Conservation (phyloP, 2,329 filamentous ascomycete species). For the Calonectria pseudoreteaudii region DNA sequence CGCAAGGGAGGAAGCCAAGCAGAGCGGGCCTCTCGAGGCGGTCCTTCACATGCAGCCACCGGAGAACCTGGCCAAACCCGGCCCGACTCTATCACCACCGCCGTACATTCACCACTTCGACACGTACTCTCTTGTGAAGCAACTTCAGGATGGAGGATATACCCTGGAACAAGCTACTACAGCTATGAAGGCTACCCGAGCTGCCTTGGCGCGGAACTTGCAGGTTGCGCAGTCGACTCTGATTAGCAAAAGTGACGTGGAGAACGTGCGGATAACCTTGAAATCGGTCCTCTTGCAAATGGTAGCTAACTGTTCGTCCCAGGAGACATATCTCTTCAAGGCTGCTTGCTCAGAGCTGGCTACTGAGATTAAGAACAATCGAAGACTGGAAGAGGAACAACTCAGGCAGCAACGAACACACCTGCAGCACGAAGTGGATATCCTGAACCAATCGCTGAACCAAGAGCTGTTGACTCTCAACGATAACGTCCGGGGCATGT, state of each 20-base stretch:
- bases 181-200: constrained; percentile 91
- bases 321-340: constrained; percentile 91
- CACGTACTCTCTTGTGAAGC: constrained; percentile 88
- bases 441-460: constrained; percentile 83
- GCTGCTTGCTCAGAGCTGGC: constrained; percentile 93
- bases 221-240: constrained; percentile 83
- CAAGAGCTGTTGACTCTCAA: constrained; percentile 86
- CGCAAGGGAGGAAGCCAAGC: constrained; percentile 52
- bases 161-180: constrained; percentile 80
- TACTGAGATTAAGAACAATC: constrained; percentile 85
- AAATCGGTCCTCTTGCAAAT: background rate
- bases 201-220: constrained; percentile 81
- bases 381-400: constrained; percentile 81
- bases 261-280: constrained; percentile 69
- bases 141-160: constrained; percentile 81
- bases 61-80: constrained; percentile 56
- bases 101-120: constrained; percentile 97
- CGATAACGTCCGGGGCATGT: constrained; percentile 94
- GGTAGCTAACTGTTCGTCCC: constrained; percentile 25
- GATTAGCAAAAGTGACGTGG: constrained; percentile 90
- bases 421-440: constrained; percentile 95
- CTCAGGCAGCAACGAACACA: constrained; percentile 86
- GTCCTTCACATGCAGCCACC: constrained; percentile 61
- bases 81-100: constrained; percentile 77
- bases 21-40: constrained; percentile 63